phyloP scores from a whole-genome alignment of 2,329 filamentous ascomycete species.

The Clarireedia hainanense region DNA sequence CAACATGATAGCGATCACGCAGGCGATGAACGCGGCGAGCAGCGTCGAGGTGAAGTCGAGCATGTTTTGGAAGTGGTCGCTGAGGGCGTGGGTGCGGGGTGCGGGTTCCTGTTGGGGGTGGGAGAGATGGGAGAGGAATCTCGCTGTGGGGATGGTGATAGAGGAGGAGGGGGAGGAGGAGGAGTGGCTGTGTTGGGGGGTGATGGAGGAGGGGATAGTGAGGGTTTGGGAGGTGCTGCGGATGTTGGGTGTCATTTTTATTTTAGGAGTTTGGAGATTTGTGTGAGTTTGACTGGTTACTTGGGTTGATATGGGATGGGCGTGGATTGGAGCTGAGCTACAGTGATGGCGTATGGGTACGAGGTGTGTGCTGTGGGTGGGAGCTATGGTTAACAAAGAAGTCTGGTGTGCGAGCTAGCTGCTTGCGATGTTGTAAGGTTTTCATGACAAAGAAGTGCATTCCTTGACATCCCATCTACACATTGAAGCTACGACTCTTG shows the following conservation, averaged over 20 bases:
- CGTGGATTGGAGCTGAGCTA: background rate
- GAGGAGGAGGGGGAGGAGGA: background rate
- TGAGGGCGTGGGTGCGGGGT: background rate
- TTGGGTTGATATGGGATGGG: background rate
- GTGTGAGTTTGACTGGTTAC: too few species aligned
- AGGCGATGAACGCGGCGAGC: background rate
- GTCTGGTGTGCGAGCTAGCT: too few species aligned
- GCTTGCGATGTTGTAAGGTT: too few species aligned
- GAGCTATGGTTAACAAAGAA: too few species aligned
- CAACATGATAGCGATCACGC: background rate
- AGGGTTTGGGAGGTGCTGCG: background rate
- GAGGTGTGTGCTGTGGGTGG: too few species aligned
- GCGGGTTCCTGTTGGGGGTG: background rate
- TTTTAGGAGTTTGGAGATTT: background rate
- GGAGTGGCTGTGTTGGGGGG: background rate
- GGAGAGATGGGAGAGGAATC: background rate
- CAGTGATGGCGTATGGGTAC: background rate
- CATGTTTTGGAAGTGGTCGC: conserved; percentile 1
- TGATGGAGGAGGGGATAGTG: background rate
- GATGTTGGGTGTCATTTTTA: background rate
- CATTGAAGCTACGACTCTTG: too few species aligned
- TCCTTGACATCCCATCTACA: too few species aligned
- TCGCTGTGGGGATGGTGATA: background rate
- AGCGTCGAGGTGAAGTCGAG: conserved; percentile 6
- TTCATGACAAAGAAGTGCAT: too few species aligned